Conservation (phyloP, 192 early-diverging fungal genomes). For the Umbelopsis isabellina region DNA sequence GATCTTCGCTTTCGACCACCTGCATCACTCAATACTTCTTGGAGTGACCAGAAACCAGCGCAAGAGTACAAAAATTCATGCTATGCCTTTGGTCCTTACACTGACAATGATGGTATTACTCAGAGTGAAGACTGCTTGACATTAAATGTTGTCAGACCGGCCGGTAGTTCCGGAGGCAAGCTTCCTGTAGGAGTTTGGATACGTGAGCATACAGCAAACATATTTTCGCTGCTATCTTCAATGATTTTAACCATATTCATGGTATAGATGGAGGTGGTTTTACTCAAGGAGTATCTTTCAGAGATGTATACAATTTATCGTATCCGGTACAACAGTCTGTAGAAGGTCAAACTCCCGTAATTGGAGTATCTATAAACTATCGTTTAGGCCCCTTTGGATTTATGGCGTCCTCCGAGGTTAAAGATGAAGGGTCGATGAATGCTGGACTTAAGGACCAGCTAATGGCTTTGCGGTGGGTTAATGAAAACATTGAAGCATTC, state of each 20-base stretch:
- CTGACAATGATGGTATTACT: neutral
- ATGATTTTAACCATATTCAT: slow-evolving; percentile 22
- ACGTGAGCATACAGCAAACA: slow-evolving; percentile 15
- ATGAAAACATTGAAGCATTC: slow-evolving; percentile 64
- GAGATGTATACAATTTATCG: slow-evolving; percentile 10
- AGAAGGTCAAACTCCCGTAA: slow-evolving; percentile 19
- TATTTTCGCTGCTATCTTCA: neutral
- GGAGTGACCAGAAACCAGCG: neutral
- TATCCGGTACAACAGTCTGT: slow-evolving; percentile 25
- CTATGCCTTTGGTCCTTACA: slow-evolving; percentile 27
- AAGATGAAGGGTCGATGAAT: slow-evolving; percentile 18
- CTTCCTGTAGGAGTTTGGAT: slow-evolving; percentile 63
- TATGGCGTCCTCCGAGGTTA: neutral
- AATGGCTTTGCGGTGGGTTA: slow-evolving; percentile 61
- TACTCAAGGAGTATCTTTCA: neutral
- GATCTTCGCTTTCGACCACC: slow-evolving; percentile 50
- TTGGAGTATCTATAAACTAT: slow-evolving; percentile 60
- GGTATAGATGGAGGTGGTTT: slow-evolving; percentile 12
- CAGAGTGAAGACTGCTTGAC: slow-evolving; percentile 60
- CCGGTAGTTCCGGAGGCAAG: slow-evolving; percentile 20
- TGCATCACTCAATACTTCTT: slow-evolving; percentile 13
- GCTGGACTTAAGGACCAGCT: slow-evolving; percentile 9
- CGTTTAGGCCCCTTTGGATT: slow-evolving; percentile 61
- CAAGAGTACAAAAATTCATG: neutral
- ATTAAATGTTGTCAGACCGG: slow-evolving; percentile 57